Conservation (phyloP, 2,329 filamentous ascomycete species). For the Diaporthe longicolla region DNA sequence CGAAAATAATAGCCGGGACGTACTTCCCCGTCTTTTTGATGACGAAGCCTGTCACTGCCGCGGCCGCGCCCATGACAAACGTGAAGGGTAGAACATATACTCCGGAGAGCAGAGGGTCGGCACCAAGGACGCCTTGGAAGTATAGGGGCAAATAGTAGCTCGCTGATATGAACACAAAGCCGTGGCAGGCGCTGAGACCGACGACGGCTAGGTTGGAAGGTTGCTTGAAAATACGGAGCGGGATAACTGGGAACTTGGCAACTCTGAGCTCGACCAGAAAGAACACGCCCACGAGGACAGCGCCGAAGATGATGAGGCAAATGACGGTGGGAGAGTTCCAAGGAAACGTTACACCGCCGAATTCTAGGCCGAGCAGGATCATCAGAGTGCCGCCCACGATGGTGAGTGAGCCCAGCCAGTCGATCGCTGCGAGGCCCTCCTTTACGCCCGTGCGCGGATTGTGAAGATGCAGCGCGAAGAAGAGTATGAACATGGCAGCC, state of each 20-base stretch:
- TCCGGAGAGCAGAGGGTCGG: slow-evolving; percentile 72
- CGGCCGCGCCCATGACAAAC: slow-evolving; percentile 60
- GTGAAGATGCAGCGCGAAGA: slow-evolving; percentile 76
- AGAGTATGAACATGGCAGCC: slow-evolving; percentile 68
- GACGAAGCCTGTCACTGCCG: slow-evolving; percentile 57
- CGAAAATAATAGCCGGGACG: slow-evolving; percentile 66
- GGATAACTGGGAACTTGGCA: slow-evolving; percentile 78
- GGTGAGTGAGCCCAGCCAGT: slow-evolving; percentile 72
- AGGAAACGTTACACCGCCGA: slow-evolving; percentile 74
- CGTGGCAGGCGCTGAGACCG: slow-evolving; percentile 60
- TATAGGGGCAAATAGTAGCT: slow-evolving; percentile 82
- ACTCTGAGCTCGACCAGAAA: slow-evolving; percentile 74
- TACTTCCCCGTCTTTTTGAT: slow-evolving; percentile 72
- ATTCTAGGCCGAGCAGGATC: slow-evolving; percentile 78
- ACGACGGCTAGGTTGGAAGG: slow-evolving; percentile 71
- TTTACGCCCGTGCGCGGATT: slow-evolving; percentile 74
- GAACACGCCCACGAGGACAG: slow-evolving; percentile 64
- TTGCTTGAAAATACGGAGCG: slow-evolving; percentile 71
- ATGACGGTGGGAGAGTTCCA: slow-evolving; percentile 75
- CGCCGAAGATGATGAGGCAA: slow-evolving; percentile 73
- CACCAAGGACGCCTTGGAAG: slow-evolving; percentile 77
- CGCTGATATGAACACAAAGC: slow-evolving; percentile 73
- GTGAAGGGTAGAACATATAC: slow-evolving; percentile 75
- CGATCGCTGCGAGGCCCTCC: slow-evolving; percentile 72
- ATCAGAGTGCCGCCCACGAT: slow-evolving; percentile 77